These are phyloP conservation scores for Phytophthora megakarya DNA, from an alignment of 352 stramenopile genomes.

Conservation along the genomic window DNA sequence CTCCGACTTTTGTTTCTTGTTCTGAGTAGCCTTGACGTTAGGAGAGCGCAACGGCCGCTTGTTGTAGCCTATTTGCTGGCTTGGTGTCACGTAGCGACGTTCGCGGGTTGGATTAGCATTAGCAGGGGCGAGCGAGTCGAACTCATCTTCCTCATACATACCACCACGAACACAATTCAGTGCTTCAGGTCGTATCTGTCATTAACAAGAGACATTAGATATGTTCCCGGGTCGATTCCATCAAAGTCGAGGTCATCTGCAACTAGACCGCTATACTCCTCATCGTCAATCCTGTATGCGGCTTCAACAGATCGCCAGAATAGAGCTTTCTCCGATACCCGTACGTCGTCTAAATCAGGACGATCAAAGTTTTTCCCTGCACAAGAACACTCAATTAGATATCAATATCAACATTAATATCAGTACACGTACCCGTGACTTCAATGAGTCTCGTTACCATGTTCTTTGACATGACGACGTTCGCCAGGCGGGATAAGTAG, in stretches of 20 bases:
- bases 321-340: not conserved
- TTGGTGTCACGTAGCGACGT: too few species aligned
- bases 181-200: not conserved
- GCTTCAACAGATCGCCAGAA: not conserved
- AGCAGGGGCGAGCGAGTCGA: not conserved
- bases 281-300: not conserved
- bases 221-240: not conserved
- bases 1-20: too few species aligned
- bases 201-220: too few species aligned
- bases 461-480: too few species aligned
- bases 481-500: too few species aligned
- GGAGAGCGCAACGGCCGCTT: too few species aligned
- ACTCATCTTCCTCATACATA: not conserved
- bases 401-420: too few species aligned
- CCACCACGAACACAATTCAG: not conserved
- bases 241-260: not conserved
- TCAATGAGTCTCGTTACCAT: too few species aligned
- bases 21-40: too few species aligned
- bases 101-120: not conserved
- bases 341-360: not conserved
- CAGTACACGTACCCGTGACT: too few species aligned
- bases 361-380: not conserved
- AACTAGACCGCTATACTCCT: not conserved
- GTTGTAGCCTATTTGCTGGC: too few species aligned
- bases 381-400: too few species aligned